A percentile compares a stretch with the other conserved stretches of the same genome.
These are phyloP conservation scores for Astrocystis sublimbata DNA, from an alignment of 495 filamentous ascomycete species.

Conservation along the genomic window DNA sequence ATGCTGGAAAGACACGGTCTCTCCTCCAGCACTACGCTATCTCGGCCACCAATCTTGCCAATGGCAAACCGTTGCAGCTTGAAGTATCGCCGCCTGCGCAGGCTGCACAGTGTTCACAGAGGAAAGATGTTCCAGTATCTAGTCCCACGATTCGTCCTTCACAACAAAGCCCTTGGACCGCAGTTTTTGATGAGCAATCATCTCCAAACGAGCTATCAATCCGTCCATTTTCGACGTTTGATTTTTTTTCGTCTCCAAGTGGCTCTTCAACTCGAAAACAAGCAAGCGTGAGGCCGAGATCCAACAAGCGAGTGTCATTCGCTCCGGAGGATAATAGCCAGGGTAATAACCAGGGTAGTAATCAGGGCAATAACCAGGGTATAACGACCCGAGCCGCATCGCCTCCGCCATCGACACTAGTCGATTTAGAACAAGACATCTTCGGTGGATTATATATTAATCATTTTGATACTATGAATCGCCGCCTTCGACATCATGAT, in stretches of 20 bases:
- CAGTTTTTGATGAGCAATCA: neutral
- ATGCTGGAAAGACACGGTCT: neutral
- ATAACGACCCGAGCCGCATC: slow-evolving; percentile 21
- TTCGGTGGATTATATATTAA: slow-evolving; percentile 26
- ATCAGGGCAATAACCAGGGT: neutral
- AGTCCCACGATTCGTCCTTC: slow-evolving; percentile 20
- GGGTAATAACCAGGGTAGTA: neutral
- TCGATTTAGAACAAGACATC: slow-evolving; percentile 20
- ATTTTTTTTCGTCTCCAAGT: slow-evolving; percentile 23
- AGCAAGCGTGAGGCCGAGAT: slow-evolving; percentile 8
- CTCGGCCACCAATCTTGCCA: neutral
- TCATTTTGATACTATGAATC: slow-evolving; percentile 42
- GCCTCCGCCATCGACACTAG: slow-evolving; percentile 23
- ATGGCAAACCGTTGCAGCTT: neutral
- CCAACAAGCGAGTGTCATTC: slow-evolving; percentile 29
- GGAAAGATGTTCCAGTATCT: neutral
- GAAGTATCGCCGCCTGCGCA: neutral
- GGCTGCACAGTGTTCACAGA: neutral
- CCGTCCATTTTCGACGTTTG: slow-evolving; percentile 30
- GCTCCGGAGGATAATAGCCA: slow-evolving; percentile 20
- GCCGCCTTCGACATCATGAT: slow-evolving; percentile 22
- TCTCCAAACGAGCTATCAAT: slow-evolving; percentile 30
- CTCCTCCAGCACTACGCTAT: slow-evolving; percentile 10
- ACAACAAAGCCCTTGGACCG: slow-evolving; percentile 33
- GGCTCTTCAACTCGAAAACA: slow-evolving; percentile 1